Base-by-base conservation (phyloP, 345 rosid species). In the Citrus cavaleriei region DNA sequence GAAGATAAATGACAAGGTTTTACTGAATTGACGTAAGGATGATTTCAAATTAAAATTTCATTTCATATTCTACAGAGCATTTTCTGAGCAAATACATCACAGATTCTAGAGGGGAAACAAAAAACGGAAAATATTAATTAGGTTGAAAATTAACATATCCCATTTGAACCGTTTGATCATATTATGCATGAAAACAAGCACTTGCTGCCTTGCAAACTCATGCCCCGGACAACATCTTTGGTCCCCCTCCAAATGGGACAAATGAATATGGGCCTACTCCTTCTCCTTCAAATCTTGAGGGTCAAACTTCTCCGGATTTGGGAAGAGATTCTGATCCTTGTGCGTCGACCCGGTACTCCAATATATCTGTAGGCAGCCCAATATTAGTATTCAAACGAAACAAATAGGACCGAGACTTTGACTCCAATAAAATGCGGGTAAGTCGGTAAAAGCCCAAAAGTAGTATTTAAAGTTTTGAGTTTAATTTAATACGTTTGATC, bases 171-270 rank as follows among this genome's bases (percentile, higher is more conserved):
- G 37, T 14, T n/a, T 76, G 14, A 80, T 63, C 16, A 80, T 9
- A 54, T 63, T 49, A 51, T 80, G 76, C 58, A 80, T 9, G 66
- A 80, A 75, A 3, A 70, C 79, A 25, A 75, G 79, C 8, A 27
- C 27, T 65, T 70, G 51, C 21, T 62, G 38, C 18, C 76, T 59
- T n/a, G 60, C 72, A 74, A 74, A 80, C 70, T 75, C 75, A 21
- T 68, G 37, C 25, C 75, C 72, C 1, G 60, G 51, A 16, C 79
- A 75, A 75, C 79, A 74, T 80, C 40, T 70, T 74, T 16, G 82
- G 78, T n/a, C 78, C 75, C 10, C 83, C 83, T 25, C 83, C 79
- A 38, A 80, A 80, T n/a, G 77, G 79, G 19, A 75, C 76, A 71
- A 61, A 75, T 30, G 76, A 46, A 57, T 69, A 75, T 2, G 79